Base-by-base conservation (phyloP, 78 protist species). In the Dictyostelium discoideum region DNA sequence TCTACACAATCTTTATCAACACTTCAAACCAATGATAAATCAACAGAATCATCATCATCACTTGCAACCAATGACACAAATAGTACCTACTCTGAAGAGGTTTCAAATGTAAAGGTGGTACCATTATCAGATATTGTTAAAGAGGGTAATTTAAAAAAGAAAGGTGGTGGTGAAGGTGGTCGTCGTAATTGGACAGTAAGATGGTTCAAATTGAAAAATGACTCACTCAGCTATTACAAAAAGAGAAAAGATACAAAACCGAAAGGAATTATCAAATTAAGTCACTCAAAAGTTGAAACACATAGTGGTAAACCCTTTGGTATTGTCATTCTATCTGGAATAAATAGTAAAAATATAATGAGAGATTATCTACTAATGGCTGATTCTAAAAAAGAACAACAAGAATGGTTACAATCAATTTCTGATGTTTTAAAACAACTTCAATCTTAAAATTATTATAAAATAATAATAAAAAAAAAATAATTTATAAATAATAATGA, bases 91-190 rank as follows among this genome's bases (percentile, higher is more conserved):
- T 74, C 81, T 29, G 81, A 74, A 20, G 81, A 74, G 39, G 48
- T 79, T 44, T 44, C 54, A 44, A 79, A 79, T 79, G 84, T 79
- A 11, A 79, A 44, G 18, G 84, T 79, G 10, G 26, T 79, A 8
- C 20, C 84, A 79, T 44, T 79, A 22, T 44, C 84, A 22, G 84
- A 79, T 46, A 79, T 79, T 5, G 84, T 79, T 18, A 87, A 87
- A 48, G 93, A 87, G 42, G 93, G 93, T 39, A 16, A 67, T 13
- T 72, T 87, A 26, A 87, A 87, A 57, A 87, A 87, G 63, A 87
- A 87, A 29, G 93, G 93, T 42, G 93, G 93, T 40, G 93, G 93
- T 42, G 93, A 87, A 87, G 93, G 93, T 42, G 93, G 93, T 42
- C 73, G 93, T 26, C 73, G 93, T 18, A 87, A 87, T 60, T 87